Evolutionary conservation across 192 early-diverging fungal species (phyloP), one percentile per base, ranked within the genome.

Genomic region (Rhizoclosmatium globosum): DNA sequence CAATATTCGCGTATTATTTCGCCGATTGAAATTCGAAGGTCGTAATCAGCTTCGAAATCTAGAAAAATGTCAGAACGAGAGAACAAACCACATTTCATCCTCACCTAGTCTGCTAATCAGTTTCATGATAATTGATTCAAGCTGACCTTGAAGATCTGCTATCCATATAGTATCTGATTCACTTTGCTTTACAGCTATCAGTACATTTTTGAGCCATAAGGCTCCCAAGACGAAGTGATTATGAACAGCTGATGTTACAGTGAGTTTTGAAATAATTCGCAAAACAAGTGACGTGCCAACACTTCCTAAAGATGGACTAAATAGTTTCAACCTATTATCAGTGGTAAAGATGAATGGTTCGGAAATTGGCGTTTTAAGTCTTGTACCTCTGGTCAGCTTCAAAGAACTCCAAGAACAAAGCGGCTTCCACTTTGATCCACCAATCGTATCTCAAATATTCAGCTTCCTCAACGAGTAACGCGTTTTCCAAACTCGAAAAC

Each of bases 1-100:
- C 59, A 39, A 77, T 80, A 82, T 38, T 76, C 56, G 4, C 4
- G 31, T 76, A 82, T 79, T 0, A 80, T 42, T 17, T 72, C 39
- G 21, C 79, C 85, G 50, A 86, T 73, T 53, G 79, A 65, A 6
- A 56, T 68, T 38, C 81, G 70, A 13, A 82, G 47, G 15, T 69
- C 44, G 11, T 65, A 53, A 72, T 86, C 85, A 17, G 47, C 21
- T 64, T 82, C 74, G 4, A 23, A 65, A 64, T 75, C 74, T 75
- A 2, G 2, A 62, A 23, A 17, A 53, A 13, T 53, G 50, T 53
- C 50, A 53, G 50, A 13, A 53, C 9, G 50, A 7, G 17, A 13
- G 9, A 53, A 53, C 50, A 53, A 17, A 13, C 6, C 6, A 53
- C 50, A 7, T 13, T 13, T 53, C 50, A 7, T 53, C 6, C 50